phyloP scores from a whole-genome alignment of 2,329 filamentous ascomycete genomes.

The Trichoderma sp. region DNA sequence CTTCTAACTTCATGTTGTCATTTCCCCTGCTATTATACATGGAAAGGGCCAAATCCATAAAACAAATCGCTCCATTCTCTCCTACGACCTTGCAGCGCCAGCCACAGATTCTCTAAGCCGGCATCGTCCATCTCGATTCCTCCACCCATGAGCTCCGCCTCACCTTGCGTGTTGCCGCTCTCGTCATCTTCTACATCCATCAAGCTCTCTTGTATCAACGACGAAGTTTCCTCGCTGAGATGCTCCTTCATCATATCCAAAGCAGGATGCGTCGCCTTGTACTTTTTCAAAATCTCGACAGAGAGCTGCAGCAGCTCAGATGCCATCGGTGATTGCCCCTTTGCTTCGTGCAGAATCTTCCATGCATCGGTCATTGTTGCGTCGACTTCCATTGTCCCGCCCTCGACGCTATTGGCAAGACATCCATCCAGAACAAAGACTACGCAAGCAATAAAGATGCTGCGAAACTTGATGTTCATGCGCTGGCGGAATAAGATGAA shows the following conservation, averaged over 20 bases:
- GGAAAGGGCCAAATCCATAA: slow-evolving; percentile 41
- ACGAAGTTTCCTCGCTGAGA: slow-evolving; percentile 1
- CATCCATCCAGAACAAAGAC: slow-evolving; percentile 43
- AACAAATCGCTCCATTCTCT: slow-evolving; percentile 43
- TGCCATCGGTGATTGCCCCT: slow-evolving; percentile 37
- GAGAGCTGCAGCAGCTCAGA: slow-evolving; percentile 40
- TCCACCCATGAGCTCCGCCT: slow-evolving; percentile 31
- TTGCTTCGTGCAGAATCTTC: slow-evolving; percentile 41
- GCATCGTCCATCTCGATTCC: slow-evolving; percentile 29
- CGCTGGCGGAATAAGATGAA: slow-evolving; percentile 39
- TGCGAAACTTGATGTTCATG: slow-evolving; percentile 40
- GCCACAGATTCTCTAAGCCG: slow-evolving; percentile 36
- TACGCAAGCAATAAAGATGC: slow-evolving; percentile 43
- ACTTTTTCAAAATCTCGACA: slow-evolving; percentile 40
- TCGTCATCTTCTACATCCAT: not conserved
- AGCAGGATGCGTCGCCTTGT: slow-evolving; percentile 36
- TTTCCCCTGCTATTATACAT: slow-evolving; percentile 34
- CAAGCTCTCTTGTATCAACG: slow-evolving; percentile 18
- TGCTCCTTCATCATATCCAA: slow-evolving; percentile 31
- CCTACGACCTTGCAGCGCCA: slow-evolving; percentile 33
- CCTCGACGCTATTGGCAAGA: slow-evolving; percentile 31
- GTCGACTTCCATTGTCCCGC: slow-evolving; percentile 34
- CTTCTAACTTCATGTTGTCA: not conserved
- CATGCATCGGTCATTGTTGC: slow-evolving; percentile 40
- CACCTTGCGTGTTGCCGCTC: not conserved